Conservation (phyloP, 164 flowering plant species). For the Euptelea pleiosperma region DNA sequence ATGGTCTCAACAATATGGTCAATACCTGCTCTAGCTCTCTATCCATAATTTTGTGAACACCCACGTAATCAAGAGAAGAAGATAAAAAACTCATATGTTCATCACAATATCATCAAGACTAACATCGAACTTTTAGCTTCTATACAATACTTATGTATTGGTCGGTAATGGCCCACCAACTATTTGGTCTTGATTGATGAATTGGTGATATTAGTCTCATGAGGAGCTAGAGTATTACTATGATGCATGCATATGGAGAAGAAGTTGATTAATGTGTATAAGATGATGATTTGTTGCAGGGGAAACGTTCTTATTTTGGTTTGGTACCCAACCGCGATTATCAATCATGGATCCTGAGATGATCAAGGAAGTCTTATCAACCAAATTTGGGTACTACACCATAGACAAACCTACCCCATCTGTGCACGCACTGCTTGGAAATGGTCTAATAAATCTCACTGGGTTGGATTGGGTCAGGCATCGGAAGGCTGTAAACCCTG, state of each 20-base stretch:
- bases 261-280: too few species aligned
- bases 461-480: constrained; percentile 34
- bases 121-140: too few species aligned
- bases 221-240: too few species aligned
- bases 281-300: constrained; percentile 28
- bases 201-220: not conserved
- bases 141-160: too few species aligned
- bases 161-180: too few species aligned
- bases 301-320: constrained; percentile 31
- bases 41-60: not conserved
- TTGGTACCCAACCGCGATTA: constrained; percentile 27
- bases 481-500: constrained; percentile 26
- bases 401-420: too few species aligned
- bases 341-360: constrained; percentile 25
- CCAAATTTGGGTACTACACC: constrained; percentile 27
- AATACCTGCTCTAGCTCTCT: not conserved
- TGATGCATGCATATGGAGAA: too few species aligned
- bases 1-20: constrained; percentile 25
- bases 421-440: constrained; percentile 28
- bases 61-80: too few species aligned
- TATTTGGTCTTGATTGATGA: too few species aligned
- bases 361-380: constrained; percentile 29
- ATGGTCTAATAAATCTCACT: constrained; percentile 17
- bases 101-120: too few species aligned
- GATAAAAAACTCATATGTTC: too few species aligned